Percentiles rank a stretch among this genome's conserved stretches.
phyloP scores from a whole-genome alignment of 495 filamentous ascomycete species.

The Cetradonia linearis region DNA sequence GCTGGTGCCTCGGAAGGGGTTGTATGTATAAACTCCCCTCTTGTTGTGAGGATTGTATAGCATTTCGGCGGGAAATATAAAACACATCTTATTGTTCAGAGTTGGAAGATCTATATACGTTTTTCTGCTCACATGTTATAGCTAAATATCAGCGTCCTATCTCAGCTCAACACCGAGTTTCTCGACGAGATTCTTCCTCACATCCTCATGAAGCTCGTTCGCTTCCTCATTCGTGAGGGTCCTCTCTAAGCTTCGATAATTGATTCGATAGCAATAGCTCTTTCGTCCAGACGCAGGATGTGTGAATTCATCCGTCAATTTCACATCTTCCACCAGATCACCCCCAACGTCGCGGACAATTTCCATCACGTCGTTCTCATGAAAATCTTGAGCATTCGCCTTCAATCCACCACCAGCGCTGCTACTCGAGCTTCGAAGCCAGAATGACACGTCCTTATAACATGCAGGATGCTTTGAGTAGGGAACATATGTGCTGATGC shows the following conservation, averaged over 20 bases:
- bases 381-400: conserved; percentile 45
- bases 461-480: conserved; percentile 86
- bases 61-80: conserved; percentile 19
- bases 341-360: conserved; percentile 70
- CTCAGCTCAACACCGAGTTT: conserved; percentile 74
- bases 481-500: conserved; percentile 59
- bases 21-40: conserved; percentile 21
- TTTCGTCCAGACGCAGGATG: conserved; percentile 76
- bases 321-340: conserved; percentile 79
- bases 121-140: neutral
- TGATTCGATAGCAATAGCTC: conserved; percentile 86
- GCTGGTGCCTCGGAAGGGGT: neutral
- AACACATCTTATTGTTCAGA: neutral
- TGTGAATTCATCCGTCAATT: conserved; percentile 69
- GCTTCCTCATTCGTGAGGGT: conserved; percentile 74
- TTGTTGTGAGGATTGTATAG: conserved; percentile 7
- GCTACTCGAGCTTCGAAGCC: conserved; percentile 52
- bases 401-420: conserved; percentile 43
- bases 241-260: conserved; percentile 79
- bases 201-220: conserved; percentile 62
- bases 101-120: neutral
- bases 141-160: conserved; percentile 29
- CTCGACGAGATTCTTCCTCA: conserved; percentile 50
- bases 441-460: conserved; percentile 89
- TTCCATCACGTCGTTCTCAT: conserved; percentile 98